Conservation (phyloP, 768 basidiomycete species). For the Mycena maculata region DNA sequence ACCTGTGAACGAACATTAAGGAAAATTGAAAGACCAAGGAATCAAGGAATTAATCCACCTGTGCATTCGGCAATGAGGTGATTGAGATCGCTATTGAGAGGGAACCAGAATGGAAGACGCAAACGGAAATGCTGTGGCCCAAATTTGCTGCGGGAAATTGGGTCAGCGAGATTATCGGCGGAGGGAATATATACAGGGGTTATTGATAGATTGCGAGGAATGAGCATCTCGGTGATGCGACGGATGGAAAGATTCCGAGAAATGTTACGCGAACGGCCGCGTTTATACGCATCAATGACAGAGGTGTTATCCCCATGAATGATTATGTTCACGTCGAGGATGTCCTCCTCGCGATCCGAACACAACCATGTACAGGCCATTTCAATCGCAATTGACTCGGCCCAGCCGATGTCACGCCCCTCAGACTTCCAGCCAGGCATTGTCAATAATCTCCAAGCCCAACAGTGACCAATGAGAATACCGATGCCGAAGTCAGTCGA, state of each 20-base stretch:
- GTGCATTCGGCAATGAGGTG: conserved; percentile 21
- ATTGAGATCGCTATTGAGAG: conserved; percentile 30
- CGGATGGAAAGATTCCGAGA: conserved; percentile 6
- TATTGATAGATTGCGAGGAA: conserved; percentile 31
- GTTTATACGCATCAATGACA: conserved; percentile 11
- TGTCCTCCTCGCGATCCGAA: too few species aligned
- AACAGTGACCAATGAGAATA: conserved; percentile 26
- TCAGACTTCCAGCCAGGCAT: too few species aligned
- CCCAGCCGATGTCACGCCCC: too few species aligned
- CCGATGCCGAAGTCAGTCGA: conserved; percentile 46
- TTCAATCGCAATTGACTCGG: too few species aligned
- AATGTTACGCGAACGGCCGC: conserved; percentile 7
- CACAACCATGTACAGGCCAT: too few species aligned
- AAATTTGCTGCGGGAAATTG: conserved; percentile 37
- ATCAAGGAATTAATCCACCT: not conserved
- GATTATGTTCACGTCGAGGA: not conserved
- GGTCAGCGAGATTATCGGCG: conserved; percentile 45
- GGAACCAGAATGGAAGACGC: conserved; percentile 12
- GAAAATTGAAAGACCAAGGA: not conserved
- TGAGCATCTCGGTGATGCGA: conserved; percentile 23
- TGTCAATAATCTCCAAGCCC: too few species aligned
- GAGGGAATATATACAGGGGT: conserved; percentile 42
- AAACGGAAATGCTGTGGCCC: conserved; percentile 11
- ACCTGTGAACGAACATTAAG: conserved; percentile 1
- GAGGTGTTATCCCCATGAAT: conserved; percentile 12